Conservation (phyloP, 179 eudicot species). For the Patellifolia procumbens region DNA sequence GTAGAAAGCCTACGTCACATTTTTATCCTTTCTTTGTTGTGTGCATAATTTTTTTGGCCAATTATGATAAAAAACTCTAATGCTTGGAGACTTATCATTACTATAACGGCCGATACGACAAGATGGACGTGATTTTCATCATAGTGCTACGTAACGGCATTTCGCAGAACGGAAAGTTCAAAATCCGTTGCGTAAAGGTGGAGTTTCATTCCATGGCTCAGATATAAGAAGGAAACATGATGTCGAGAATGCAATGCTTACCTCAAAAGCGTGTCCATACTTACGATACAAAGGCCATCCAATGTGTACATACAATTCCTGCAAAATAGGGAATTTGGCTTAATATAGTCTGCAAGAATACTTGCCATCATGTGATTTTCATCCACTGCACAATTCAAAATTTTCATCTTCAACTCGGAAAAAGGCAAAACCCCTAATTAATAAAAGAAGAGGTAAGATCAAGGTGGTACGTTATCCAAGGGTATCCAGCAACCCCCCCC, state of each 20-base stretch:
- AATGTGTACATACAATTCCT: constrained; percentile 82
- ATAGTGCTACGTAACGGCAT: no score
- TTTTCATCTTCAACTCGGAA: not conserved
- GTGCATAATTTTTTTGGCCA: no score
- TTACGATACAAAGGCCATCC: constrained; percentile 96
- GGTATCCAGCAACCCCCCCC: not conserved
- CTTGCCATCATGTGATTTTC: no score
- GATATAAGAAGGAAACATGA: not conserved
- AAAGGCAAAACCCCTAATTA: not conserved
- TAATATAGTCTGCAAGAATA: not conserved
- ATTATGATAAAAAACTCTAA: no score
- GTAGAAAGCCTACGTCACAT: no score
- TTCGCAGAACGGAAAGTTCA: no score
- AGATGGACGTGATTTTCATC: no score
- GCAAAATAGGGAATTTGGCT: constrained; percentile 6
- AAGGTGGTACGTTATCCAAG: not conserved
- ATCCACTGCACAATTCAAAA: not conserved
- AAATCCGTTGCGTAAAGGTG: no score
- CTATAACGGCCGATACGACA: no score
- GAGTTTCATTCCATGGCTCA: no score
- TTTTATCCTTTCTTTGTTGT: no score
- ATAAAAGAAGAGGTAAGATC: not conserved
- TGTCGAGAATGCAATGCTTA: constrained; percentile 18
- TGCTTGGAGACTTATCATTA: no score
- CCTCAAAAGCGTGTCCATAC: constrained; percentile 98